phyloP scores from a whole-genome alignment of 2,329 filamentous ascomycete species.

The Aspergillus aculeatinus region DNA sequence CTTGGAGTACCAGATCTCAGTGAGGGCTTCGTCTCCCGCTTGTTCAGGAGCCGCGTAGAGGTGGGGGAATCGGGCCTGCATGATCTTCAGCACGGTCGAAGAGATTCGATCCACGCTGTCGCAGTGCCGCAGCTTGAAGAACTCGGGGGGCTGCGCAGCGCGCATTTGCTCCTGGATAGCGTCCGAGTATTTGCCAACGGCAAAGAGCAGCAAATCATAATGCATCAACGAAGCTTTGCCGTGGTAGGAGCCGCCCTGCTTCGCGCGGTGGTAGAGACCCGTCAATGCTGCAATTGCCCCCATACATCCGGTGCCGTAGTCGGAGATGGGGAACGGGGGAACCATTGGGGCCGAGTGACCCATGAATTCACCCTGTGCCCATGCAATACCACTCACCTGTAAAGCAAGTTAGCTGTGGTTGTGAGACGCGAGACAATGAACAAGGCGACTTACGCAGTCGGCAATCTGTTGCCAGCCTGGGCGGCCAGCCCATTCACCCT shows the following conservation, averaged over 20 bases:
- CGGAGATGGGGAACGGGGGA: conserved; percentile 54
- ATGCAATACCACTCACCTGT: conserved; percentile 44
- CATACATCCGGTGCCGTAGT: conserved; percentile 71
- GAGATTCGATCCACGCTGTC: conserved; percentile 67
- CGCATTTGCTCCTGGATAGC: conserved; percentile 55
- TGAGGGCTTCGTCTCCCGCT: conserved; percentile 44
- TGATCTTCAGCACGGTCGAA: conserved; percentile 56
- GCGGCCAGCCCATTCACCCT: conserved; percentile 61
- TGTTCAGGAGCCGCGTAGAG: conserved; percentile 46
- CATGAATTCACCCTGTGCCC: conserved; percentile 46
- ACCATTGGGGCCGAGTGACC: conserved; percentile 40
- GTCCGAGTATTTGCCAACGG: conserved; percentile 57
- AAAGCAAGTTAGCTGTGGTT: conserved; percentile 1
- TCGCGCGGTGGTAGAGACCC: conserved; percentile 63
- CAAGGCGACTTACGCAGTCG: conserved; percentile 54
- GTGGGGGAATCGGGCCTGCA: conserved; percentile 55
- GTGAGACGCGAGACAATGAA: background rate
- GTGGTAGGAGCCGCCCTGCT: conserved; percentile 64
- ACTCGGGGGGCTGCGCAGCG: conserved; percentile 51
- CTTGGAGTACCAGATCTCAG: conserved; percentile 43
- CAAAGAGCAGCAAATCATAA: conserved; percentile 66
- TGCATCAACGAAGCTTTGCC: conserved; percentile 65
- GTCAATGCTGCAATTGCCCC: conserved; percentile 66
- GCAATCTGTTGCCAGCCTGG: conserved; percentile 72
- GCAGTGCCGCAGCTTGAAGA: conserved; percentile 58